Base-by-base conservation (phyloP, 805 yeast species). In the Cyberlindnera misumaiensis region DNA sequence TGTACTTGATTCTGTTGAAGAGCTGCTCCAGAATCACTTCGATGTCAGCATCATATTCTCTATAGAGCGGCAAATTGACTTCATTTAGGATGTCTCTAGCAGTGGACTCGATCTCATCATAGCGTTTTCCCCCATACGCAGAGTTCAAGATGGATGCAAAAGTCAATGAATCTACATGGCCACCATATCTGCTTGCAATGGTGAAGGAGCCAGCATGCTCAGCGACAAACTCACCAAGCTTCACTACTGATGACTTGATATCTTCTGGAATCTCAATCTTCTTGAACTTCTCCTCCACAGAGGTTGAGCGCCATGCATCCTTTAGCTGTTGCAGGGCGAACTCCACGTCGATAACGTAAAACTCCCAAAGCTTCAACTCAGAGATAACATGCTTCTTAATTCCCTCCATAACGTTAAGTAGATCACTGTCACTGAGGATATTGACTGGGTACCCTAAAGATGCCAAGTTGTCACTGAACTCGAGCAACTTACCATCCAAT, bases 331-430 rank as follows among this genome's bases (percentile, higher is more conserved):
- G 50, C 12, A 78, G 49, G 10, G 71, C 67, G 3, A 49, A 50
- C 5, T 52, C 46, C 30, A 76, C 79, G 55, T 87, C 72, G 27
- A 88, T 66, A 5, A 81, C 89, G 56, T 89, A 93, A 58, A 62
- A 90, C 59, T 90, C 88, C 98, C 98, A 90, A 39, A 90, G 66
- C 44, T 78, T 73, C 39, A 86, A 61, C 4, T 71, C 65, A 18
- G 73, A 77, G 20, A 88, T 52, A 0, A 87, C 96, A 49, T 84
- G 79, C 5, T 65, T 57, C 44, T 77, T 74, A 34, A 90, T 66
- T 13, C 85, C 89, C 27, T 75, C 81, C 68, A 83, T 74, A 17
- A 89, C 63, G 24, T 52, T 58, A 29, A 70, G 62, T 17, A 90
- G 59, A 48, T 87, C 95, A 3, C 62, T 67, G 11, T 66, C 65